Conservation (phyloP, 2,329 filamentous ascomycete genomes). For the Arthrobotrys pseudoclavata region DNA sequence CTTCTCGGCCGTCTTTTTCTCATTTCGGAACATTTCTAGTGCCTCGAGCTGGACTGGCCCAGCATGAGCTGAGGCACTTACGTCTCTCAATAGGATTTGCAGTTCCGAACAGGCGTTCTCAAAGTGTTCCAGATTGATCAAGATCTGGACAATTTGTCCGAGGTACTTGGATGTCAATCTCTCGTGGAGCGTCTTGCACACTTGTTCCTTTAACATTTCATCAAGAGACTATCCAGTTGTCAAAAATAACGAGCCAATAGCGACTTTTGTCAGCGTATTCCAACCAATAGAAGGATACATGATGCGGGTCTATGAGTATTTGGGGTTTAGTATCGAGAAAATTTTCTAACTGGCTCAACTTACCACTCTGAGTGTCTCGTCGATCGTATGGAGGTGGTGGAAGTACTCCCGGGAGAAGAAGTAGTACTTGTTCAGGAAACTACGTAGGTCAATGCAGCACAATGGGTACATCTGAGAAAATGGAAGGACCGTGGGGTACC, state of each 20-base stretch:
- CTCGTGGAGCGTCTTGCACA: conserved; percentile 90
- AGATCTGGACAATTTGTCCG: conserved; percentile 96
- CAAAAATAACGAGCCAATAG: conserved; percentile 49
- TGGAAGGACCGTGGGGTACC: conserved; percentile 93
- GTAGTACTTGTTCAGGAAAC: conserved; percentile 98
- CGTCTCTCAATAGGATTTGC: conserved; percentile 87
- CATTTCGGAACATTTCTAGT: conserved; percentile 85
- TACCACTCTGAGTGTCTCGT: conserved; percentile 78
- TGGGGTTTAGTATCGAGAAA: conserved; percentile 43
- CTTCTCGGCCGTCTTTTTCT: conserved; percentile 96
- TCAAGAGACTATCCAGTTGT: conserved; percentile 78
- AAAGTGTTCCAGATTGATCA: conserved; percentile 98
- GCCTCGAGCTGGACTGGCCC: conserved; percentile 84
- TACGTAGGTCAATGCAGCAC: conserved; percentile 97
- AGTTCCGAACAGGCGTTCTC: conserved; percentile 92
- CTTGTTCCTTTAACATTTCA: conserved; percentile 90
- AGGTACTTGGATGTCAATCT: conserved; percentile 91
- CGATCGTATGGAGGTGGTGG: conserved; percentile 87
- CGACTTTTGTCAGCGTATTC: conserved; percentile 38
- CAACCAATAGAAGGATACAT: conserved; percentile 52
- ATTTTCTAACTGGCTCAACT: conserved; percentile 71
- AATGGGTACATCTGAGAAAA: conserved; percentile 99
- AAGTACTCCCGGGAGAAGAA: conserved; percentile 98
- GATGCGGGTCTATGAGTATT: conserved; percentile 38
- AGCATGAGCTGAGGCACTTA: conserved; percentile 75